Evolutionary conservation across 352 stramenopile genomes (phyloP).

Genomic region (Globisporangium abappressorium): DNA sequence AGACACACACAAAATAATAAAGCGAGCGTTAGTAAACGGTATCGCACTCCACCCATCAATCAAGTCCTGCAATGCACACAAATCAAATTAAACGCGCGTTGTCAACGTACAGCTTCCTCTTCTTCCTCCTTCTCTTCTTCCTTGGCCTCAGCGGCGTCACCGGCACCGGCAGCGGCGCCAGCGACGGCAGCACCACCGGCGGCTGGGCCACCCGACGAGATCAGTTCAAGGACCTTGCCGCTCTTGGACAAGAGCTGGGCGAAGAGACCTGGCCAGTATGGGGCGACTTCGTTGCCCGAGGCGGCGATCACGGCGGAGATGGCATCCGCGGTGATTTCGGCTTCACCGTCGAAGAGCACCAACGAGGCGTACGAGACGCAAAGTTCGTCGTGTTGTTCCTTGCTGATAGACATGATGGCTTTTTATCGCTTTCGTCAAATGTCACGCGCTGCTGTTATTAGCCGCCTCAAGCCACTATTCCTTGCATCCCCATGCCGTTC

Average conservation of each 20-base stretch:
- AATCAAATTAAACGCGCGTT: neutral
- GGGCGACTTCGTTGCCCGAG: slow-evolving; percentile 83
- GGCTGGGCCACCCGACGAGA: slow-evolving; percentile 62
- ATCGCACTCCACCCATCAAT: neutral
- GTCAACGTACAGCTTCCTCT: slow-evolving; percentile 55
- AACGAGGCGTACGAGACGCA: slow-evolving; percentile 81
- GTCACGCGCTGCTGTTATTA: slow-evolving; percentile 17
- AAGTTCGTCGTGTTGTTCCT: slow-evolving; percentile 87
- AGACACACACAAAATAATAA: slow-evolving; percentile 3
- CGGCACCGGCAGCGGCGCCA: slow-evolving; percentile 35
- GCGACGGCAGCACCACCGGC: slow-evolving; percentile 34
- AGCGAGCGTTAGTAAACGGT: slow-evolving; percentile 15
- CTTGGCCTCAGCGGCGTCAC: slow-evolving; percentile 28
- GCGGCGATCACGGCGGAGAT: slow-evolving; percentile 62
- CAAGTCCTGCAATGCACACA: neutral
- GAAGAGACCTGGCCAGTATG: slow-evolving; percentile 83
- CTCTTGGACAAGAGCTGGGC: slow-evolving; percentile 69
- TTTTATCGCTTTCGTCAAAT: slow-evolving; percentile 56
- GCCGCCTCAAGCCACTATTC: slow-evolving; percentile 9
- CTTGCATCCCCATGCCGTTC: neutral
- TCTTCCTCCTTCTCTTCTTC: slow-evolving; percentile 62
- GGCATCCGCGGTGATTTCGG: slow-evolving; percentile 76
- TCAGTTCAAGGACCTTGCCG: slow-evolving; percentile 75
- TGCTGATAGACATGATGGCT: slow-evolving; percentile 73
- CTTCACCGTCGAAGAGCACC: slow-evolving; percentile 83